phyloP scores from a whole-genome alignment of 352 stramenopile genomes.

The Pythium brachiatum region DNA sequence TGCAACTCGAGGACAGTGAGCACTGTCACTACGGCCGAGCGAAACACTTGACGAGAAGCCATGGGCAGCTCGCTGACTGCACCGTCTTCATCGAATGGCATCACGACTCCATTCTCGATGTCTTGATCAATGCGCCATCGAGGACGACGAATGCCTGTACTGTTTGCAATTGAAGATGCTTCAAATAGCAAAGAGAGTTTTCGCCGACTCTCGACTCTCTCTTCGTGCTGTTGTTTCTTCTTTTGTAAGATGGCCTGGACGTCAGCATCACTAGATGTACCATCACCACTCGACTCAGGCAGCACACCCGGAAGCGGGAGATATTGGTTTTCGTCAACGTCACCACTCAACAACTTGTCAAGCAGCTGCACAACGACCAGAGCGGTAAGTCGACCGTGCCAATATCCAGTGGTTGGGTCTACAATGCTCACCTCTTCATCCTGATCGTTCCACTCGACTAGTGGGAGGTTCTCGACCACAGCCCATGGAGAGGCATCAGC shows the following conservation, averaged over 20 bases:
- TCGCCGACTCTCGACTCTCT: constrained; percentile 43
- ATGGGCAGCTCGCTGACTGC: constrained; percentile 25
- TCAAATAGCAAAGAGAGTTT: constrained; percentile 40
- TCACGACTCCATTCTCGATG: constrained; percentile 27
- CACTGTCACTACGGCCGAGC: constrained; percentile 35
- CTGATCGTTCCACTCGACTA: constrained; percentile 56
- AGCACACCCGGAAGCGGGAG: background rate
- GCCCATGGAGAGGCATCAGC: background rate
- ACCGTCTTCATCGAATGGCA: constrained; percentile 27
- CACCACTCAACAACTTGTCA: background rate
- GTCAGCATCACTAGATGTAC: background rate
- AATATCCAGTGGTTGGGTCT: background rate
- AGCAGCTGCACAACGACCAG: background rate
- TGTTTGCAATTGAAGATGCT: constrained; percentile 15
- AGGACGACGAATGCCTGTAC: constrained; percentile 31
- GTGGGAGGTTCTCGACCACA: constrained; percentile 28
- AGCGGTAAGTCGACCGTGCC: background rate
- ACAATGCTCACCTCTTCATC: constrained; percentile 38
- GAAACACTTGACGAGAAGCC: constrained; percentile 38
- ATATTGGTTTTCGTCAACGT: background rate
- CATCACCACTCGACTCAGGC: background rate
- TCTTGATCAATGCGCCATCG: constrained; percentile 53
- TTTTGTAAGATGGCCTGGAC: background rate
- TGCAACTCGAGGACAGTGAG: constrained; percentile 29
- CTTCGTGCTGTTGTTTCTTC: constrained; percentile 25